Evolutionary conservation across 2,329 filamentous ascomycete genomes (phyloP).

Genomic region (Alternaria arbusti): DNA sequence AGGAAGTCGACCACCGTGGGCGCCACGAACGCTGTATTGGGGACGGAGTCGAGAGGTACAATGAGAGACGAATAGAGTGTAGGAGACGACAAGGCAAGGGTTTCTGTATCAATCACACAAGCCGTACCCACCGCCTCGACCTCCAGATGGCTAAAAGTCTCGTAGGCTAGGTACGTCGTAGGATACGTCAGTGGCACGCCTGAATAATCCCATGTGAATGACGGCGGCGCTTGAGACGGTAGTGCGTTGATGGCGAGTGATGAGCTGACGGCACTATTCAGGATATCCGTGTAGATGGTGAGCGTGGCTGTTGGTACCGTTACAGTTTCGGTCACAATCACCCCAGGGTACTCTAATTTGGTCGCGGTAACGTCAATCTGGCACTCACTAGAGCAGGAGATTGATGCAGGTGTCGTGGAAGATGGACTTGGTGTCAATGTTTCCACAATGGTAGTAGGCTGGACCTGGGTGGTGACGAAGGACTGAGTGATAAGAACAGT

Average conservation of each 20-base stretch:
- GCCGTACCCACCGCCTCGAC: conserved; percentile 27
- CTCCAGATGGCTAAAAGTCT: conserved; percentile 35
- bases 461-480: conserved; percentile 22
- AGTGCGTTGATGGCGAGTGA: conserved; percentile 15
- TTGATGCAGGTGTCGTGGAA: conserved; percentile 20
- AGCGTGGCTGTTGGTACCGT: conserved; percentile 28
- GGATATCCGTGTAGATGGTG: conserved; percentile 25
- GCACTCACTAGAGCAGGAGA: conserved; percentile 36
- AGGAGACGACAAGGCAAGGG: conserved; percentile 31
- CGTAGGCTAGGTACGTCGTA: conserved; percentile 41
- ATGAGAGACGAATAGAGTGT: conserved; percentile 37
- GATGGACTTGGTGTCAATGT: conserved; percentile 25
- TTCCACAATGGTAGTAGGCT: conserved; percentile 30
- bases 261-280: conserved; percentile 20
- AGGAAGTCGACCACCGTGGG: conserved; percentile 39
- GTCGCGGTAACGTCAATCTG: conserved; percentile 43
- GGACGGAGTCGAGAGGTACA: conserved; percentile 23
- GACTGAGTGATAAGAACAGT: conserved; percentile 23
- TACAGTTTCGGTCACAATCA: conserved; percentile 24
- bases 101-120: conserved; percentile 26
- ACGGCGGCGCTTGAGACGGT: conserved; percentile 16
- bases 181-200: conserved; percentile 40
- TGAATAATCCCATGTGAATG: conserved; percentile 36
- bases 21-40: conserved; percentile 29
- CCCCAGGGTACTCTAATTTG: conserved; percentile 35